Evolutionary conservation across 306 rosid species (phyloP).

Genomic region (Fragaria vesca): DNA sequence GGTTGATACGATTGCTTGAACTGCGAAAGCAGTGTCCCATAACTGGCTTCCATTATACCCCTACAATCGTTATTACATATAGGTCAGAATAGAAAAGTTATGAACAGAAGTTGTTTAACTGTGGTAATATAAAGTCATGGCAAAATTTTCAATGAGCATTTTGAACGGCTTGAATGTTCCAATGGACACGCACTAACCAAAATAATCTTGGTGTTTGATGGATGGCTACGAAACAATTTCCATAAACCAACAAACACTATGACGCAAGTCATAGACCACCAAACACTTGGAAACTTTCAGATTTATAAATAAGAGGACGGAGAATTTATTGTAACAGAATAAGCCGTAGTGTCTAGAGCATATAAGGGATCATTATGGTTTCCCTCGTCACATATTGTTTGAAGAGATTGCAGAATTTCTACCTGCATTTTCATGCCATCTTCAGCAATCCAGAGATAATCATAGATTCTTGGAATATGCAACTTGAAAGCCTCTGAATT

Average conservation of each 20-base stretch:
- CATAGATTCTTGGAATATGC: constrained; percentile 84
- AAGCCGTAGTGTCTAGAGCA: neutral
- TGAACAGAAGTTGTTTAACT: neutral
- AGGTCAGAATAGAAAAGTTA: neutral
- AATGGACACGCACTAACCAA: neutral
- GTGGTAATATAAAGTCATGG: neutral
- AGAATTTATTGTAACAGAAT: neutral
- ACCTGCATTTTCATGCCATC: constrained; percentile 99
- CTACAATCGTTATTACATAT: constrained; percentile 42
- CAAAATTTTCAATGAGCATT: neutral
- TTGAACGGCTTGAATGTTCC: neutral
- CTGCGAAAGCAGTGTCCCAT: constrained; percentile 85
- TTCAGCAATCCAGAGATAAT: constrained; percentile 89
- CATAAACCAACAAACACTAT: neutral
- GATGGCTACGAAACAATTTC: neutral
- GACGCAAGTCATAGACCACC: neutral
- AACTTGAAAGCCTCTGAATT: constrained; percentile 83
- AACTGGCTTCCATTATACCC: constrained; percentile 98
- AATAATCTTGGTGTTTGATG: neutral
- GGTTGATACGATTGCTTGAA: constrained; percentile 85
- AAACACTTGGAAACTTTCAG: neutral
- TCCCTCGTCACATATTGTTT: neutral
- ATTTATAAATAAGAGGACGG: neutral
- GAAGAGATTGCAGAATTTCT: neutral
- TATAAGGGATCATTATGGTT: neutral